A percentile compares a stretch with the other conserved stretches of the same genome.
phyloP scores from a whole-genome alignment of 257 asterid species.

The Nicotiana knightiana region DNA sequence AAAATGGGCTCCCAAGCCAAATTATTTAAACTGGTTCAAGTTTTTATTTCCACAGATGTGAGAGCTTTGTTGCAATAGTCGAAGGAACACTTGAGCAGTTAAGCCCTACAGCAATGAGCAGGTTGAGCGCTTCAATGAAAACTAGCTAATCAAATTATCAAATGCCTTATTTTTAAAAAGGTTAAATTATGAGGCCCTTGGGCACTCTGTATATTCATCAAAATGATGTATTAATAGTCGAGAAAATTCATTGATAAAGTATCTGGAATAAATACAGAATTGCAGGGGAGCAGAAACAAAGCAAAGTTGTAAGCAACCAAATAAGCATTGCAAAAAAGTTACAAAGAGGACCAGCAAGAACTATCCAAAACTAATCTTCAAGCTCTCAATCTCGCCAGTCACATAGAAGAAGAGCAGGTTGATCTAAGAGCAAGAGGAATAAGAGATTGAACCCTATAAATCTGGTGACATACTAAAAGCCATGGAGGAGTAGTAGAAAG shows the following conservation, averaged over 20 bases:
- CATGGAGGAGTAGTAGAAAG: background rate
- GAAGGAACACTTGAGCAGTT: background rate
- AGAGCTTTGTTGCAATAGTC: background rate
- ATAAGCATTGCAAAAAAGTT: background rate
- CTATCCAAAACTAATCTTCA: background rate
- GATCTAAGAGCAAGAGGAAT: background rate
- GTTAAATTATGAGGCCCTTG: background rate
- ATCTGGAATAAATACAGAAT: background rate
- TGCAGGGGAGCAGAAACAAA: background rate
- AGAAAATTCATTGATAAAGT: background rate
- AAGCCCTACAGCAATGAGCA: background rate
- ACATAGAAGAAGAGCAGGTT: background rate
- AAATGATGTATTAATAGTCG: background rate
- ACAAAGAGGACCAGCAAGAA: background rate
- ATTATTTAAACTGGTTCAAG: background rate
- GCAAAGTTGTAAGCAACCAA: background rate
- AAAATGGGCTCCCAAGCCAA: background rate
- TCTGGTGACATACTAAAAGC: background rate
- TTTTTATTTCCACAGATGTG: background rate
- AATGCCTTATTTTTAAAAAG: background rate
- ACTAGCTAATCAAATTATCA: background rate
- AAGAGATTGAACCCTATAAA: background rate
- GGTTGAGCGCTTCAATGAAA: background rate
- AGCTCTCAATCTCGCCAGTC: background rate
- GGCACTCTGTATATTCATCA: background rate